Evolutionary conservation across 2,329 filamentous ascomycete genomes (phyloP), one percentile per base, ranked within the genome.

Genomic region (Xylariaceae sp.): DNA sequence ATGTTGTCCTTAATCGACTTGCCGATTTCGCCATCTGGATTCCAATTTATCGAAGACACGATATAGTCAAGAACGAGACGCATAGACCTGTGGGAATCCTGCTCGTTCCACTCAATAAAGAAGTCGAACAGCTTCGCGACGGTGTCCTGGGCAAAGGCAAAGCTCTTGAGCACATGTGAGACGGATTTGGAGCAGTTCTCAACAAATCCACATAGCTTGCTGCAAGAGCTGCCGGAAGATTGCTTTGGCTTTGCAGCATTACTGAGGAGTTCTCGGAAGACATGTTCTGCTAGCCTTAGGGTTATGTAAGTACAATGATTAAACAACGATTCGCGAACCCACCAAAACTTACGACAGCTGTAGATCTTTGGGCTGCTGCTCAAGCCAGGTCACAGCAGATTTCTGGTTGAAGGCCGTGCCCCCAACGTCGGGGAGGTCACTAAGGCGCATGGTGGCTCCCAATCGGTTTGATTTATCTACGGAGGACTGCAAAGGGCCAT

Each of bases 31-130:
- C 68, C 62, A 23, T 75, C 67, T 0, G 81, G 78, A 55, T 86
- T 84, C 49, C 72, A 76, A 41, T 68, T 66, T 32, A 84, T 72
- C 15, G 83, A 75, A 48, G 76, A 74, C 5, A 77, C 75, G 18
- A 86, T 70, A 16, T 85, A 72, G 59, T 87, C 84, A 26, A 87
- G 74, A 4, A 86, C 79, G 53, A 86, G 76, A 57, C 80, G 81
- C 80, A 87, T 82, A 29, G 84, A 84, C 9, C 84, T 76, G 61
- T 86, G 81, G 55, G 84, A 81, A 63, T 87, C 84, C 50, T 81
- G 82, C 63, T 87, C 84, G 61, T 85, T 86, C 83, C 84, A 87
- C 62, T 86, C 83, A 44, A 87, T 73, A 64, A 84, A 88, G 63
- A 85, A 86, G 48, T 80, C 73, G 70, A 86, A 85, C 20, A 87